Conservation (phyloP, 192 early-diverging fungal species). For the Thoreauomyces humboldtii region DNA sequence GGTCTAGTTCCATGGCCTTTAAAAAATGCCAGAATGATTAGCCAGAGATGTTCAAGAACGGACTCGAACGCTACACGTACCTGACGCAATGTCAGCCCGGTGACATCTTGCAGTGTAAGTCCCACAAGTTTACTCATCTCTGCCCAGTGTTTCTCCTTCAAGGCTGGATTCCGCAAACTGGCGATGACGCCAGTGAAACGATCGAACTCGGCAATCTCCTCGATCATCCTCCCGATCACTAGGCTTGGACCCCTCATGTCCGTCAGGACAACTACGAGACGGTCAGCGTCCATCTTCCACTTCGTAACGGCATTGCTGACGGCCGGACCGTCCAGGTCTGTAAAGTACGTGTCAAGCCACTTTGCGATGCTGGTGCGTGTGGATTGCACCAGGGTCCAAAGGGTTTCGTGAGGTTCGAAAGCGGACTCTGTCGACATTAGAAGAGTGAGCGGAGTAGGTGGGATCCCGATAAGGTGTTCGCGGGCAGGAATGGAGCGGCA, state of each 20-base stretch:
- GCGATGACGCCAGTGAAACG: conserved; percentile 32
- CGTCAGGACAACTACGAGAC: conserved; percentile 2
- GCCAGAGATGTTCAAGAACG: no score
- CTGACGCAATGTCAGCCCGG: conserved; percentile 20
- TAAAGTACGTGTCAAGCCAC: conserved; percentile 36
- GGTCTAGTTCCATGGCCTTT: conserved; percentile 35
- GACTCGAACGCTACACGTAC: no score
- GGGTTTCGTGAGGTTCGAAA: conserved; percentile 27
- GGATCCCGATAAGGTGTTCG: conserved; percentile 17
- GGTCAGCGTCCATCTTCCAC: conserved; percentile 25
- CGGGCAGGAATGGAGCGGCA: conserved; percentile 12
- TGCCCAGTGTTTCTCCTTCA: conserved; percentile 37
- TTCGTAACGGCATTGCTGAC: conserved; percentile 30
- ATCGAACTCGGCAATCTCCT: conserved; percentile 33
- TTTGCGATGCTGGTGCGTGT: background rate
- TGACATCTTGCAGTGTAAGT: conserved; percentile 32
- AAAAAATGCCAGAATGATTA: no score
- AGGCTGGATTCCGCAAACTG: conserved; percentile 34
- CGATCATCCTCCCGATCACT: conserved; percentile 18
- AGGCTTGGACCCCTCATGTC: background rate
- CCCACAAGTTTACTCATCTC: conserved; percentile 34
- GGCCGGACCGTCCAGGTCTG: conserved; percentile 36
- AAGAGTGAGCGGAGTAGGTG: conserved; percentile 5
- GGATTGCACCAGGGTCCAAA: conserved; percentile 35
- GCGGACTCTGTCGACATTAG: background rate